Percentiles rank a stretch among this genome's conserved stretches.
Evolutionary conservation across 768 basidiomycete genomes (phyloP).

Genomic region (Fibroporia radiculosa): DNA sequence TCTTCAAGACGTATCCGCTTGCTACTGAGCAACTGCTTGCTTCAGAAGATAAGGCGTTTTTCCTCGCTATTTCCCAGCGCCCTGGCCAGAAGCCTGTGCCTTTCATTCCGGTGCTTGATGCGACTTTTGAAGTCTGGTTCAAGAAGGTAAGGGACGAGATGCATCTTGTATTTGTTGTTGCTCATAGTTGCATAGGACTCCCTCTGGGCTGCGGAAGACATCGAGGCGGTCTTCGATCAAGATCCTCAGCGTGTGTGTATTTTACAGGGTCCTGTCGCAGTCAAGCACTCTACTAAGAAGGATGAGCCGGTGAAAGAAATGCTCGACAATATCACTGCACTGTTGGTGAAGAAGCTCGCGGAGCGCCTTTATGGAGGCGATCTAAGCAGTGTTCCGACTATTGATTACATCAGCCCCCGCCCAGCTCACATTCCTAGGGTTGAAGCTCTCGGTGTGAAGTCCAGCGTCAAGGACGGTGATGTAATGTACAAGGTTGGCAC

Average conservation of each 20-base stretch:
- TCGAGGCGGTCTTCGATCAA: conserved; percentile 97
- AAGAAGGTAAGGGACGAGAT: conserved; percentile 73
- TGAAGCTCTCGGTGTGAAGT: conserved; percentile 34
- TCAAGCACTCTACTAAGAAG: conserved; percentile 77
- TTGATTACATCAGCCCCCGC: conserved; percentile 76
- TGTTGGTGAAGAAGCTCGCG: conserved; percentile 72
- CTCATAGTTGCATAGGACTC: conserved; percentile 59
- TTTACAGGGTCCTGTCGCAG: conserved; percentile 94
- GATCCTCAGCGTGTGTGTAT: conserved; percentile 98
- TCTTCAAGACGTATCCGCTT: conserved; percentile 80
- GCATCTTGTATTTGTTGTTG: neutral
- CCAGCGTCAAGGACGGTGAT: conserved; percentile 33
- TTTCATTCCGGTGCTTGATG: conserved; percentile 94
- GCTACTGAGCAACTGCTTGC: conserved; percentile 84
- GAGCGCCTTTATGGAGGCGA: conserved; percentile 75
- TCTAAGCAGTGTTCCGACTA: conserved; percentile 59
- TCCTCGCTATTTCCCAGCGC: conserved; percentile 92
- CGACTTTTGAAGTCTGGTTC: conserved; percentile 96
- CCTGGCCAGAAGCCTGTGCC: conserved; percentile 98
- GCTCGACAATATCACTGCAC: conserved; percentile 77
- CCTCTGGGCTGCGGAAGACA: conserved; percentile 95
- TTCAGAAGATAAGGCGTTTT: conserved; percentile 90
- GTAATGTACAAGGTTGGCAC: conserved; percentile 45
- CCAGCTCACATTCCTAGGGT: conserved; percentile 30
- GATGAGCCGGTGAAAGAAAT: conserved; percentile 93